Percentiles rank a stretch among this genome's conserved stretches.
These are phyloP conservation scores for Leishmania gerbilli DNA, from an alignment of 208 protist species.

Conservation along the genomic window DNA sequence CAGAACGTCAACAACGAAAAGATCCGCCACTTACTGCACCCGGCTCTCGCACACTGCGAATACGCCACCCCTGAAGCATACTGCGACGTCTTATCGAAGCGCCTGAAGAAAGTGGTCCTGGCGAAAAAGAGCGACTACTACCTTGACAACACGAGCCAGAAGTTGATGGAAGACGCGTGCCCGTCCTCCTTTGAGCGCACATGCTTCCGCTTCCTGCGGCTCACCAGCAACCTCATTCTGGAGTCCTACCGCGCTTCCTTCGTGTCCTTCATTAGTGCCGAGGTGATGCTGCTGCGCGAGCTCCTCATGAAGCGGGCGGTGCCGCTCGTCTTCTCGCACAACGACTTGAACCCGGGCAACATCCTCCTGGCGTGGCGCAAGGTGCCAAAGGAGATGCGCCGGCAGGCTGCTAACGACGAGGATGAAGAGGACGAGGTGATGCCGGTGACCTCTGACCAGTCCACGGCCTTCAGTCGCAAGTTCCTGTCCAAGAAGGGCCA, in stretches of 20 bases:
- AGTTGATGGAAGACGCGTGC: constrained; percentile 73
- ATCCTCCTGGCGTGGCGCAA: constrained; percentile 71
- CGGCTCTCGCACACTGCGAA: constrained; percentile 11
- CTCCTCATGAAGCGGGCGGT: constrained; percentile 40
- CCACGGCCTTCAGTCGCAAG: constrained; percentile 52
- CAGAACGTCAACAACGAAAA: constrained; percentile 56
- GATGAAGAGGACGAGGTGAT: constrained; percentile 57
- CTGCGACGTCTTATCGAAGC: constrained; percentile 28
- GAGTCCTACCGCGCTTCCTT: constrained; percentile 43
- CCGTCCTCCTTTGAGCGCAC: constrained; percentile 80
- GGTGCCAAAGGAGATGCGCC: constrained; percentile 41
- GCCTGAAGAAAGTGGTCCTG: constrained; percentile 33
- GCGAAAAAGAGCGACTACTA: constrained; percentile 43
- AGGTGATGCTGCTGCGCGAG: constrained; percentile 58
- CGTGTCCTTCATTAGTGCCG: constrained; percentile 46
- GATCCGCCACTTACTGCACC: constrained; percentile 19
- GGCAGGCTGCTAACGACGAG: constrained; percentile 7
- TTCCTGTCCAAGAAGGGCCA: constrained; percentile 67
- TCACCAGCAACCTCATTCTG: constrained; percentile 54
- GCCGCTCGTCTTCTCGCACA: constrained; percentile 82
- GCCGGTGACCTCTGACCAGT: constrained; percentile 46
- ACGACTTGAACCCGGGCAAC: constrained; percentile 86
- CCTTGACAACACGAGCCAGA: constrained; percentile 35
- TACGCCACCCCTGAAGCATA: constrained; percentile 37
- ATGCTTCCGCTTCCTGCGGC: constrained; percentile 68